Base-by-base conservation (phyloP, 768 basidiomycete genomes). In the Podaxis mareebaensis region DNA sequence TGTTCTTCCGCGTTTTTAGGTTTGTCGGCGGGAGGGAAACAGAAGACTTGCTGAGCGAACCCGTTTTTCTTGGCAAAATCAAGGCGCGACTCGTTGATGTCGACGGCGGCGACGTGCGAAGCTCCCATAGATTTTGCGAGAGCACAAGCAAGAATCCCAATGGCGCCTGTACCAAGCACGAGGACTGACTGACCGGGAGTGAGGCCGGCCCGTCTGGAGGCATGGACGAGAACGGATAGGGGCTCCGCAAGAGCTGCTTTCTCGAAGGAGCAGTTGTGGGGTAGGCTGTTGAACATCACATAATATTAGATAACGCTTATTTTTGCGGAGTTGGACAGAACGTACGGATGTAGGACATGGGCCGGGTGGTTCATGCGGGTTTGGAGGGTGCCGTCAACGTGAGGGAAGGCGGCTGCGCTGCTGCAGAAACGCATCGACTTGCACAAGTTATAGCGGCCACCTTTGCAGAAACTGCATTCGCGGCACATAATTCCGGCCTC, bases 371-470 rank as follows among this genome's bases (percentile, higher is more conserved):
- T 94, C 84, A 98, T 92, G 66, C 82, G 79, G 55, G 86, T 84
- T 74, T 95, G 92, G 36, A 99, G 84, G 11, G 95, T 96, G 7
- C 96, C 96, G 69, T 99, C 96, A 30, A 89, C 81, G 72, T 99
- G 96, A 57, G 96, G 96, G 75, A 90, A 95, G 26, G 92, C 92
- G 72, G 95, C 91, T 49, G 96, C 96, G 64, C 88, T 91, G 65
- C 87, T 89, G 67, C 91, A 91, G 79, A 98, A 99, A 67, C 92
- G 86, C 87, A 99, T 87, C 67, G 81, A 79, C 65, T 88, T 88
- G 83, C 96, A 99, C 63, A 99, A 85, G 78, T 99, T 98, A 79
- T 98, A 99, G 22, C 93, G 85, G 13, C 91, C 92, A 65, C 85
- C 80, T 40, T 75, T 66, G 76, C 93, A 95, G 72, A 81, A 88